Conservation (phyloP, 257 asterid genomes). For the Ehretia macrophylla region DNA sequence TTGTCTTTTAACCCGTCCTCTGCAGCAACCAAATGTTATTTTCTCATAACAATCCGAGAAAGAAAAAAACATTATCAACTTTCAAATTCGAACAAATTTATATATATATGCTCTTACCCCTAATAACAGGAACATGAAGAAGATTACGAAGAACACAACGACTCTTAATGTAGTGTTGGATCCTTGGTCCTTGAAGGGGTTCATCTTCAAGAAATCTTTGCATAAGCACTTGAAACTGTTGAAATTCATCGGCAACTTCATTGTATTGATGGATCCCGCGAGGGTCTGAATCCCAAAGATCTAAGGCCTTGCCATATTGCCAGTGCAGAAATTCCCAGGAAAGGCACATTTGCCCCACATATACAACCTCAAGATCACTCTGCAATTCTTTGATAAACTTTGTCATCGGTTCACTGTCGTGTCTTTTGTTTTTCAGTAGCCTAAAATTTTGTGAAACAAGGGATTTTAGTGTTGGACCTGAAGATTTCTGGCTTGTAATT, state of each 20-base stretch:
- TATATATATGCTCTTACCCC: conserved; percentile 43
- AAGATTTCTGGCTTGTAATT: conserved; percentile 39
- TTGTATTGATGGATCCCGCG: conserved; percentile 56
- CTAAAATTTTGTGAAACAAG: conserved; percentile 50
- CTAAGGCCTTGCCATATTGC: conserved; percentile 75
- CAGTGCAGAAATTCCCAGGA: conserved; percentile 94
- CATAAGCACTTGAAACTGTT: conserved; percentile 84
- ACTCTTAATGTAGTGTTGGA: conserved; percentile 50
- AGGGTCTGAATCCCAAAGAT: conserved; percentile 67
- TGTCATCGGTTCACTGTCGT: conserved; percentile 66
- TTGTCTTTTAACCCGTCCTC: conserved; percentile 58
- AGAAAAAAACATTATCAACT: too few relatives aligned
- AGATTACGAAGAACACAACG: conserved; percentile 71
- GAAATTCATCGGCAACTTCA: conserved; percentile 84
- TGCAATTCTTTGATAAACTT: conserved; percentile 67
- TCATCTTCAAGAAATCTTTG: conserved; percentile 86
- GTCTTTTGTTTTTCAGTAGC: conserved; percentile 53
- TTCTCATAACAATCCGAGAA: background rate
- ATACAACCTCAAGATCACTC: conserved; percentile 78
- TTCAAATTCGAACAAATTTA: too few relatives aligned
- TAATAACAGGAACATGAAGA: conserved; percentile 82
- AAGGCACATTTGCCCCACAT: conserved; percentile 89
- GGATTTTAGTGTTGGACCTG: conserved; percentile 59
- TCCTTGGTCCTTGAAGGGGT: conserved; percentile 73
- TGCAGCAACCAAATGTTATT: conserved; percentile 21